Evolutionary conservation across 495 filamentous ascomycete species (phyloP).

Genomic region (Thermochaetoides thermophila): DNA sequence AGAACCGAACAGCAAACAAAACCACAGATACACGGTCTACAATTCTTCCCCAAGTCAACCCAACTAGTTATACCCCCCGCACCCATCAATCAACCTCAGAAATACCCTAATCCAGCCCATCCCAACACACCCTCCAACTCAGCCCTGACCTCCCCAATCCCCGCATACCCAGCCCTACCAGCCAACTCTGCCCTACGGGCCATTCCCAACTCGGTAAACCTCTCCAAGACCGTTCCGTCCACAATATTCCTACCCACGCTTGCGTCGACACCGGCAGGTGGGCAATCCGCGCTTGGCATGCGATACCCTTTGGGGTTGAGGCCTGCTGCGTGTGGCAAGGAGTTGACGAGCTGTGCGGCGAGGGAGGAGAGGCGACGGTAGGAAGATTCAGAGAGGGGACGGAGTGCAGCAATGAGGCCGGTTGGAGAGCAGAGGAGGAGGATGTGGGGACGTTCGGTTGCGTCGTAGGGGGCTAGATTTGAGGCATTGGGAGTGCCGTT

Average conservation of each 20-base stretch:
- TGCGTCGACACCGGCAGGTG: conserved; percentile 28
- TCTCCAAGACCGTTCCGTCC: conserved; percentile 34
- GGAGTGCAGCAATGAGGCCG: conserved; percentile 62
- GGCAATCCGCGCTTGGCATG: conserved; percentile 19
- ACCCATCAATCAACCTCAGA: conserved; percentile 9
- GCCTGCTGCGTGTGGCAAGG: conserved; percentile 59
- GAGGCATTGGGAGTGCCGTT: conserved; percentile 4
- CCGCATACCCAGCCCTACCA: conserved; percentile 34
- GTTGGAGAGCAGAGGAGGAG: conserved; percentile 57
- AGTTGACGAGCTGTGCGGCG: conserved; percentile 59
- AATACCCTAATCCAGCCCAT: conserved; percentile 22
- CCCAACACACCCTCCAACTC: conserved; percentile 22
- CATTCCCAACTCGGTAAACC: conserved; percentile 57
- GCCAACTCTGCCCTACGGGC: conserved; percentile 56
- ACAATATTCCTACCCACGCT: conserved; percentile 35
- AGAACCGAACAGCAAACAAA: no score
- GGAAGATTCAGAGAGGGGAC: conserved; percentile 58
- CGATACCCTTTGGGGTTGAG: conserved; percentile 74
- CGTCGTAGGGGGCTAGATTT: conserved; percentile 1
- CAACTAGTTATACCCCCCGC: no score
- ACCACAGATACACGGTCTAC: no score
- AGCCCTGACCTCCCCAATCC: conserved; percentile 27
- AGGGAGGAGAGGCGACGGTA: conserved; percentile 79
- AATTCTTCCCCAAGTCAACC: no score
- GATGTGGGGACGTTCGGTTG: conserved; percentile 32